phyloP scores from a whole-genome alignment of 345 rosid genomes.

The Sonneratia caseolaris region DNA sequence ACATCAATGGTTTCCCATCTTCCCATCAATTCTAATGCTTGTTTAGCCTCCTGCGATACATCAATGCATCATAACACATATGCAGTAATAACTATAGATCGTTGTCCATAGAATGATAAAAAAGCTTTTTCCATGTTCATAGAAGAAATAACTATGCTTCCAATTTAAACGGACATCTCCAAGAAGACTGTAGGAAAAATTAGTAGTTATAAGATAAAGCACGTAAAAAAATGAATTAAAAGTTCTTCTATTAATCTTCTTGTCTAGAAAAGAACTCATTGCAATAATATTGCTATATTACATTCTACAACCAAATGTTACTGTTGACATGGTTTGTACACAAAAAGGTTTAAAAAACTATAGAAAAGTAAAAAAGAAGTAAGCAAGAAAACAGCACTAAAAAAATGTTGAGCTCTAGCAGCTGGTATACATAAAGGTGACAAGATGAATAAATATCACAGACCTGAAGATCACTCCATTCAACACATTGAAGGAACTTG shows the following conservation, averaged over 20 bases:
- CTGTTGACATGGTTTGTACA: not conserved
- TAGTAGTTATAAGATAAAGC: not conserved
- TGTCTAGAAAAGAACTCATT: not conserved
- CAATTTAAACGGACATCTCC: too few relatives aligned
- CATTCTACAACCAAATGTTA: not conserved
- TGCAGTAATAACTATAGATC: not conserved
- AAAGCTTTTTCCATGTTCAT: not conserved
- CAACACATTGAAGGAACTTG: constrained; percentile 89
- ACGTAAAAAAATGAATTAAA: not conserved
- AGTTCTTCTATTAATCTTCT: not conserved
- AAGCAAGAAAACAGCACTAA: not conserved
- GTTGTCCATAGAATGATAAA: not conserved
- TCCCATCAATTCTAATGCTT: constrained; percentile 82
- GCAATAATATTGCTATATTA: not conserved
- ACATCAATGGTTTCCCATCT: constrained; percentile 93
- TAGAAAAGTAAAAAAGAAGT: not conserved
- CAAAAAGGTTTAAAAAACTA: not conserved
- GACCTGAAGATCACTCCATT: constrained; percentile 98
- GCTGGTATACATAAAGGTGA: not conserved
- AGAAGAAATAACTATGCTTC: too few relatives aligned
- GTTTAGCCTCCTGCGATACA: constrained; percentile 83
- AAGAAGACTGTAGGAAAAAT: not conserved
- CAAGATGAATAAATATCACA: constrained; percentile 13
- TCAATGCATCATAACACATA: not conserved
- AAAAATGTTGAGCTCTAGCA: not conserved